Percentiles rank a stretch among this genome's conserved stretches.
Conservation (phyloP, 768 basidiomycete genomes). For the Termitomyces sp. region DNA sequence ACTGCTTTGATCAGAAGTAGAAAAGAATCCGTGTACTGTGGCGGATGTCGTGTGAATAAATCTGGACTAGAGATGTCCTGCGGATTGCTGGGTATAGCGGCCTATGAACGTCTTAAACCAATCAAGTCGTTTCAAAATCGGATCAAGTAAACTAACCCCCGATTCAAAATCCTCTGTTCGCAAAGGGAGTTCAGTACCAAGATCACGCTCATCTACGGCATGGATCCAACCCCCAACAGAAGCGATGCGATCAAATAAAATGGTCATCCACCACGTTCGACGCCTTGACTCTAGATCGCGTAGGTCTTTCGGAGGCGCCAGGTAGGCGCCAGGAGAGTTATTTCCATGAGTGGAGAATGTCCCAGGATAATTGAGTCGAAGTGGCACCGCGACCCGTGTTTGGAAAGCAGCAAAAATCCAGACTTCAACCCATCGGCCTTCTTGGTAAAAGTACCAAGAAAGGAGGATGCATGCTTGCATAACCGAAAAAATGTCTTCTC, state of each 20-base stretch:
- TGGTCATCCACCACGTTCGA: conserved; percentile 89
- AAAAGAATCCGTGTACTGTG: conserved; percentile 79
- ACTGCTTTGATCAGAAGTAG: conserved; percentile 75
- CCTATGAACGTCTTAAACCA: conserved; percentile 29
- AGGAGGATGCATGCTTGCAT: conserved; percentile 84
- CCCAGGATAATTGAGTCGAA: conserved; percentile 82
- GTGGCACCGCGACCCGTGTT: conserved; percentile 73
- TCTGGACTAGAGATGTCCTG: conserved; percentile 62
- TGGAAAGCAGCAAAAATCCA: conserved; percentile 90
- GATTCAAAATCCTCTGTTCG: conserved; percentile 71
- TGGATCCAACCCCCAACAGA: conserved; percentile 85
- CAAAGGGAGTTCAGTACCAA: conserved; percentile 80
- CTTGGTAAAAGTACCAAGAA: conserved; percentile 89
- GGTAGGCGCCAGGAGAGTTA: conserved; percentile 70
- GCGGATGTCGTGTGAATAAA: conserved; percentile 64
- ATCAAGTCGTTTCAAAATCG: neutral
- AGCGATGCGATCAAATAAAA: conserved; percentile 78
- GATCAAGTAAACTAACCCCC: conserved; percentile 44
- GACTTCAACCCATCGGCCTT: conserved; percentile 86
- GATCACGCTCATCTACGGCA: conserved; percentile 75
- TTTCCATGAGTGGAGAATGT: conserved; percentile 68
- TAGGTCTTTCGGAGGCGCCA: conserved; percentile 71
- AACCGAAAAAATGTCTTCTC: conserved; percentile 80
- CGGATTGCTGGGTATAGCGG: conserved; percentile 62
- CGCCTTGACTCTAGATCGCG: conserved; percentile 74